Conservation (phyloP, 257 asterid genomes). For the Mitragyna speciosa region DNA sequence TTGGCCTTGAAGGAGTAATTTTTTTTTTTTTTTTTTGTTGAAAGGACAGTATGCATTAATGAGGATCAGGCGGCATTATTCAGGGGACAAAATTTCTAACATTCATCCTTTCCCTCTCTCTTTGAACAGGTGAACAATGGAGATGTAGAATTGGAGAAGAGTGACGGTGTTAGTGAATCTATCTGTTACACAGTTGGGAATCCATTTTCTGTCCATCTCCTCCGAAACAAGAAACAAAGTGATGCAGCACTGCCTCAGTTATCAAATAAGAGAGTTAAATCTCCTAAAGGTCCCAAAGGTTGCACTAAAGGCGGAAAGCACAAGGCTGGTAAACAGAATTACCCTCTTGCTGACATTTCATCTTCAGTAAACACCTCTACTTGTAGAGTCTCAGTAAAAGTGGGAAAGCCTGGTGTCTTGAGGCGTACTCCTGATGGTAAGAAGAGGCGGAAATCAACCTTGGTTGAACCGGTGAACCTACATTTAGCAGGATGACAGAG, state of each 20-base stretch:
- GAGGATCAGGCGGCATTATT: neutral
- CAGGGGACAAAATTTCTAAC: neutral
- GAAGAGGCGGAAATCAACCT: slow-evolving; percentile 64
- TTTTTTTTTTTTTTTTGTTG: neutral
- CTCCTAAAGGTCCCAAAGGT: slow-evolving; percentile 39
- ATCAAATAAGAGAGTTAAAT: slow-evolving; percentile 59
- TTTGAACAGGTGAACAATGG: slow-evolving; percentile 74
- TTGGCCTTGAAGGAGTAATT: no score
- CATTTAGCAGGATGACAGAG: slow-evolving; percentile 39
- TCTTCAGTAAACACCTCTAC: slow-evolving; percentile 43
- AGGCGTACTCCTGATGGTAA: slow-evolving; percentile 72
- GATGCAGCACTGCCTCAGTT: slow-evolving; percentile 38
- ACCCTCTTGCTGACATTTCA: slow-evolving; percentile 32
- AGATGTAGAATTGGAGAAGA: slow-evolving; percentile 58
- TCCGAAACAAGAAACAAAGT: slow-evolving; percentile 38
- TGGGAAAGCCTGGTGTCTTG: slow-evolving; percentile 42
- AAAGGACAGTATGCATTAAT: neutral
- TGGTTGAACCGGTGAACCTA: slow-evolving; percentile 48
- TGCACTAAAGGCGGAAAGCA: slow-evolving; percentile 23
- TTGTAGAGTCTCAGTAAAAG: slow-evolving; percentile 34
- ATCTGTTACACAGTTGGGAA: slow-evolving; percentile 55
- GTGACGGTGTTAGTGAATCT: slow-evolving; percentile 20
- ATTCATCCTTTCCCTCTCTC: neutral
- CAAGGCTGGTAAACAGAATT: slow-evolving; percentile 51
- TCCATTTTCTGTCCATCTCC: slow-evolving; percentile 61